Evolutionary conservation across 768 basidiomycete genomes (phyloP).

Genomic region (Boletus rubroflammeus): DNA sequence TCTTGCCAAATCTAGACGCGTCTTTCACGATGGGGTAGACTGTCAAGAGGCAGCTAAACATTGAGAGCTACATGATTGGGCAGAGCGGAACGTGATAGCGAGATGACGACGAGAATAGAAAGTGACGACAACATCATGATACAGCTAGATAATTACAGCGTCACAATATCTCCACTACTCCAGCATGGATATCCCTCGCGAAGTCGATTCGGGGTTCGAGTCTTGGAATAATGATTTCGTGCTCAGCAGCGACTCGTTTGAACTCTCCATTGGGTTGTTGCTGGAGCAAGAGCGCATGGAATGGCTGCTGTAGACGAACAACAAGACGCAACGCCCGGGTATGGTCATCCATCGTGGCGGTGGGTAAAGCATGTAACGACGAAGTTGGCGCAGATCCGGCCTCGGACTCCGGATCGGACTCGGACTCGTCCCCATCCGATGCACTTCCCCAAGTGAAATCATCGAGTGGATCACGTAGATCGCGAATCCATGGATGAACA

Average conservation of each 20-base stretch:
- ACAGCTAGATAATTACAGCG: no score
- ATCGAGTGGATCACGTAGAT: neutral
- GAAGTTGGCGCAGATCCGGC: neutral
- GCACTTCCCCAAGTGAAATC: neutral
- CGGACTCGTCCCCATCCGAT: neutral
- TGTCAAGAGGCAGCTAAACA: neutral
- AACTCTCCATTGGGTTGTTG: neutral
- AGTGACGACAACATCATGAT: neutral
- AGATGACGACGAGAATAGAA: neutral
- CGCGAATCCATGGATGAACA: conserved; percentile 15
- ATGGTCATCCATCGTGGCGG: neutral
- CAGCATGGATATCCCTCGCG: neutral
- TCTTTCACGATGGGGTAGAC: no score
- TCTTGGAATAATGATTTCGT: neutral
- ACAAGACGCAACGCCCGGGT: neutral
- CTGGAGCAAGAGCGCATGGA: conserved; percentile 2
- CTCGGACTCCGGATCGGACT: no score
- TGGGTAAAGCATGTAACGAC: neutral
- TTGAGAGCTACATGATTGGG: neutral
- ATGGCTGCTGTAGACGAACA: neutral
- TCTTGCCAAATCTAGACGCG: no score
- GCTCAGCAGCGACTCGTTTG: conserved; percentile 20
- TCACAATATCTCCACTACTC: neutral
- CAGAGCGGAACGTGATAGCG: neutral
- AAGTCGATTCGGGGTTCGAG: neutral